Base-by-base conservation (phyloP, 2,329 filamentous ascomycete genomes). In the Penicillium concentricum region DNA sequence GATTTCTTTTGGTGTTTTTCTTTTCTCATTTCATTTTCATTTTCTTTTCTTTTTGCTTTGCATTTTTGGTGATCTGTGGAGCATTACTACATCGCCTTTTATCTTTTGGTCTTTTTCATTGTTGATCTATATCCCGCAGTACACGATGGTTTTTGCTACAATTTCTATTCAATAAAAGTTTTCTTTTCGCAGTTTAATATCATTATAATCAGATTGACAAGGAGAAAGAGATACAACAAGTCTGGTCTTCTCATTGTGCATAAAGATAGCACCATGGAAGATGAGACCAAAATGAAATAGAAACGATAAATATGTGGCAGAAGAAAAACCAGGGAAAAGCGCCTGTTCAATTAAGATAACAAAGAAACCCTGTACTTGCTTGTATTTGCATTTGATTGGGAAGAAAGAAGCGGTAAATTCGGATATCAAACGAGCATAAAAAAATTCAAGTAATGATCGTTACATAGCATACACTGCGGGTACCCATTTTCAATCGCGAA, bases 41-140 rank as follows among this genome's bases (percentile, higher is more conserved):
- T 16, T 8, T 45, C 43, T 52, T 13, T 12, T 46, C 18, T 46
- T 34, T 8, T 35, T 15, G 43, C 6, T n/a, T 45, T 42, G 46
- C 48, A 32, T 57, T 57, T 56, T 47, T 32, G 55, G 52, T 51
- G 54, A 48, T 55, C 47, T 18, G 24, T 22, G 32, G 13, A 26
- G 26, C 34, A 42, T 35, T 34, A 30, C 24, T 38, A n/a, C 49
- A 42, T 47, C 30, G n/a, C 46, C n/a, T 41, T 22, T 55, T n/a
- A 28, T 32, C 20, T 24, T 37, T 4, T 37, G n/a, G 9, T 45
- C n/a, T 47, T 38, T 48, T 50, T 30, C 30, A 9, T 30, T 43
- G 15, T 58, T 41, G 28, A 46, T 49, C 54, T 53, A 68, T 68
- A 67, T 66, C 66, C 64, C 66, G 60, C 64, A 66, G 64, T 66